Percentiles rank a stretch among this genome's conserved stretches.
Conservation (phyloP, 441 rosid genomes). For the Theobroma grandiflorum region DNA sequence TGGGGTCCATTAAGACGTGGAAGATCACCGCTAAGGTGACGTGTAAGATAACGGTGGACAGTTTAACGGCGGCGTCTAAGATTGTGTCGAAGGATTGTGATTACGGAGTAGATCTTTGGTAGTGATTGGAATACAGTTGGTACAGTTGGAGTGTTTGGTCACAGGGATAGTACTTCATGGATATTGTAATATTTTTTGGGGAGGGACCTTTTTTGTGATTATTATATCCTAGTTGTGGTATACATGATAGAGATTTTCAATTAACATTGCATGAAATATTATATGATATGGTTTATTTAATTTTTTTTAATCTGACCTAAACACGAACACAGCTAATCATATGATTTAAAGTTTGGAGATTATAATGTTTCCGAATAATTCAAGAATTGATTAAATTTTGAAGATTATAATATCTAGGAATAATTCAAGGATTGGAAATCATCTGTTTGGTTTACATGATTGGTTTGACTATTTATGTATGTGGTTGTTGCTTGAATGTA, state of each 20-base stretch:
- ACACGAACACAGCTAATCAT: too few species aligned
- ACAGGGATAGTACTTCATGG: neutral
- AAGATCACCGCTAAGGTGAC: slow-evolving; percentile 61
- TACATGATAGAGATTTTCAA: neutral
- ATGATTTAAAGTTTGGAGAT: neutral
- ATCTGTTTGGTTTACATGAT: neutral
- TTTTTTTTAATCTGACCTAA: neutral
- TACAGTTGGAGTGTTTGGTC: slow-evolving; percentile 23
- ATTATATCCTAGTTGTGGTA: neutral
- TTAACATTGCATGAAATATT: neutral
- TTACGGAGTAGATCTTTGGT: slow-evolving; percentile 66
- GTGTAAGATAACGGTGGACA: slow-evolving; percentile 77
- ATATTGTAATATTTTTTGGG: neutral
- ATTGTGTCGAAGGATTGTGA: slow-evolving; percentile 55
- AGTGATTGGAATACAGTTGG: neutral
- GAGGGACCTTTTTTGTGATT: neutral
- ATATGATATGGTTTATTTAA: neutral
- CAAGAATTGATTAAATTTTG: too few species aligned
- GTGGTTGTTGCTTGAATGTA: neutral
- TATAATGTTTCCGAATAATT: neutral
- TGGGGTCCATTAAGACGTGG: slow-evolving; percentile 92
- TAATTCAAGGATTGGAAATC: neutral
- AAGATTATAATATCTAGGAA: neutral
- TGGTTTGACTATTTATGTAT: too few species aligned
- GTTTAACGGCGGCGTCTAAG: slow-evolving; percentile 58